A percentile compares a stretch with the other conserved stretches of the same genome.
Evolutionary conservation across 345 rosid genomes (phyloP).

Genomic region (Populus ilicifolia): DNA sequence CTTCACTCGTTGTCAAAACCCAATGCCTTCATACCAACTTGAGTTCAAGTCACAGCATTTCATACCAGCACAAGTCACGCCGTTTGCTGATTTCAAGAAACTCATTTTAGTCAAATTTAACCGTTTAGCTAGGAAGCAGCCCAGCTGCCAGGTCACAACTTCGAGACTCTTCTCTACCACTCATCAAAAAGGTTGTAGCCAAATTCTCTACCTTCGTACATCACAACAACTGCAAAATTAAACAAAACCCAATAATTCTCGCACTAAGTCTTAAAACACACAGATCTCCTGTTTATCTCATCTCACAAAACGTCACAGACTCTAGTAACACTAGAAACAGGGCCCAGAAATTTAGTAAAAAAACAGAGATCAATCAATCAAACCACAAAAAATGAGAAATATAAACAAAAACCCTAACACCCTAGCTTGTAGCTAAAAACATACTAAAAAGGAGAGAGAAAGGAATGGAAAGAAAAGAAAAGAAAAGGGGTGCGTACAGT

Average conservation of each 20-base stretch:
- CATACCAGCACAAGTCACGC: background rate
- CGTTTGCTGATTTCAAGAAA: too few species aligned
- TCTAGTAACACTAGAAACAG: background rate
- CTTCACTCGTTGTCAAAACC: background rate
- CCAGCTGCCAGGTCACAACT: background rate
- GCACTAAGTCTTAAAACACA: background rate
- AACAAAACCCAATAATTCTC: background rate
- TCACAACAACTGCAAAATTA: background rate
- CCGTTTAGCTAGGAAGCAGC: background rate
- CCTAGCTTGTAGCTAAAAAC: background rate
- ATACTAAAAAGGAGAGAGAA: background rate
- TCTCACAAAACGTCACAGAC: background rate
- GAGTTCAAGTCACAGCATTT: background rate
- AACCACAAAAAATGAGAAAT: background rate
- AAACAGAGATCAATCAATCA: background rate
- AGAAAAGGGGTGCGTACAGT: constrained; percentile 32
- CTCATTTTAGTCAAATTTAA: background rate
- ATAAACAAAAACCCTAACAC: background rate
- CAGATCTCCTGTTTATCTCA: constrained; percentile 8
- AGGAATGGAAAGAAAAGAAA: background rate
- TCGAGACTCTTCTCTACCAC: background rate
- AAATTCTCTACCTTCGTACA: background rate
- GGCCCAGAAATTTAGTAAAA: background rate
- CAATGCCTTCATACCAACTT: background rate
- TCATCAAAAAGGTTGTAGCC: background rate